Percentiles rank a stretch among this genome's conserved stretches.
These are phyloP conservation scores for Gastrodia elata DNA, from an alignment of 106 monocot species.

Conservation along the genomic window DNA sequence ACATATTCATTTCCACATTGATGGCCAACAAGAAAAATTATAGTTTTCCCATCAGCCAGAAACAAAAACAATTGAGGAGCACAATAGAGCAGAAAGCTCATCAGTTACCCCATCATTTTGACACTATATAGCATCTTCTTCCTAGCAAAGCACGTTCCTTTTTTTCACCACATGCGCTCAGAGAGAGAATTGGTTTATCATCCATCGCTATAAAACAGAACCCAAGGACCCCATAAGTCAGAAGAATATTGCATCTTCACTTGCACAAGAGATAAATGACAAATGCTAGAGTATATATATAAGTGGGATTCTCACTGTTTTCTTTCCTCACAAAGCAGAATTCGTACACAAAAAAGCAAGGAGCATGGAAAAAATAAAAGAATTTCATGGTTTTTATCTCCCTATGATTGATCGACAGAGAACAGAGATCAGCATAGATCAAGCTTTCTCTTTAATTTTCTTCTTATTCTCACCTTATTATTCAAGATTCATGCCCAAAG, in stretches of 20 bases:
- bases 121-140: constrained; percentile 19
- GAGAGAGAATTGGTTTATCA: constrained; percentile 54
- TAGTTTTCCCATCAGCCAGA: constrained; percentile 13
- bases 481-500: constrained; percentile 1
- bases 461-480: neutral
- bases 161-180: constrained; percentile 35
- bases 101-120: constrained; percentile 43
- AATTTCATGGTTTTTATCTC: constrained; percentile 8
- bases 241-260: constrained; percentile 22
- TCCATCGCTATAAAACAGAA: constrained; percentile 18
- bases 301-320: constrained; percentile 25
- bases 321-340: neutral
- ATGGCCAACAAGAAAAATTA: constrained; percentile 12
- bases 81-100: constrained; percentile 27
- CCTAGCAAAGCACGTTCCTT: constrained; percentile 22
- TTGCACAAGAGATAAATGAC: constrained; percentile 20
- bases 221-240: constrained; percentile 34
- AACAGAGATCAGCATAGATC: neutral
- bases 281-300: constrained; percentile 22
- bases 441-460: neutral
- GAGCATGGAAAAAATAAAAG: neutral
- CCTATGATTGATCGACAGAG: constrained; percentile 13
- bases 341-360: neutral
- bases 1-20: constrained; percentile 16
- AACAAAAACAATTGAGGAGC: constrained; percentile 55